A percentile compares a stretch with the other conserved stretches of the same genome.
These are phyloP conservation scores for Sphaerulina vaccinii DNA, from an alignment of 2,329 filamentous ascomycete genomes.

Conservation along the genomic window DNA sequence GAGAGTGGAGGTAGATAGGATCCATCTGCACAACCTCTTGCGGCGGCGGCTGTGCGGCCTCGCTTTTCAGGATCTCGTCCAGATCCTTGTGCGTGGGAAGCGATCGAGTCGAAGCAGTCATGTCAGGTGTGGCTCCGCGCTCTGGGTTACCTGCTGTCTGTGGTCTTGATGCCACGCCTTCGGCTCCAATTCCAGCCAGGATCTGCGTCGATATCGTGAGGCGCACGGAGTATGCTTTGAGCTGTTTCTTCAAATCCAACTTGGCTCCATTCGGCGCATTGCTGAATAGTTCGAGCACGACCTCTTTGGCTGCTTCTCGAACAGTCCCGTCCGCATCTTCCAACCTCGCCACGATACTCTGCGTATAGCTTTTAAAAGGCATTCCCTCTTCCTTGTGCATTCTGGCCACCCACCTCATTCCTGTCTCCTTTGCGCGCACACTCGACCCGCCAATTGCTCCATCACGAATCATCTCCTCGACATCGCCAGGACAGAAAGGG, in stretches of 20 bases:
- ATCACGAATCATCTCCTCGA: conserved; percentile 77
- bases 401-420: conserved; percentile 81
- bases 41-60: conserved; percentile 59
- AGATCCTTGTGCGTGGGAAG: conserved; percentile 33
- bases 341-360: conserved; percentile 76
- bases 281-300: conserved; percentile 83
- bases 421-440: conserved; percentile 76
- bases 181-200: conserved; percentile 67
- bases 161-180: conserved; percentile 29
- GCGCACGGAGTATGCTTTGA: conserved; percentile 79
- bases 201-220: conserved; percentile 83
- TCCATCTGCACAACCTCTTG: conserved; percentile 68
- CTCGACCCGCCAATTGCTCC: conserved; percentile 77
- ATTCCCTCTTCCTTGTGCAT: conserved; percentile 80
- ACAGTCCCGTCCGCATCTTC: conserved; percentile 89
- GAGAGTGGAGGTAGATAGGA: conserved; percentile 78
- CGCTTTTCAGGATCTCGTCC: conserved; percentile 46
- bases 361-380: conserved; percentile 80
- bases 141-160: conserved; percentile 30
- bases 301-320: conserved; percentile 76
- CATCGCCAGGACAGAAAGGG: conserved; percentile 65
- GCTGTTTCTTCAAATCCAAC: conserved; percentile 81
- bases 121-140: conserved; percentile 30
- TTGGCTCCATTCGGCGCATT: conserved; percentile 80
- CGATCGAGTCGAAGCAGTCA: conserved; percentile 45